Conservation (phyloP, 2,329 filamentous ascomycete genomes). For the Pyrenophora tritici-repentis region DNA sequence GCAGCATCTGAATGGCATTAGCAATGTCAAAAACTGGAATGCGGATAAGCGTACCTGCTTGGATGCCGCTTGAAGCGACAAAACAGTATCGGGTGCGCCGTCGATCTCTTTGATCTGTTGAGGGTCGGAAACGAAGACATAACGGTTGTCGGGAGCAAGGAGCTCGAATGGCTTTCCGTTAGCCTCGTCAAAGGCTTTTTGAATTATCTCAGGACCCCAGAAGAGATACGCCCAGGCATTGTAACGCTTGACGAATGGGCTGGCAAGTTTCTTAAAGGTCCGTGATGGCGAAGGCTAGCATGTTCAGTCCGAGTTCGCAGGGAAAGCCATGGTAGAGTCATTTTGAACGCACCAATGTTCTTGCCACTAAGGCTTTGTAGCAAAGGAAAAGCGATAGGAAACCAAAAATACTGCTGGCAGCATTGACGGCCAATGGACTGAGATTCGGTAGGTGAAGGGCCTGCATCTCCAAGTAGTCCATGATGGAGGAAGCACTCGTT, state of each 20-base stretch:
- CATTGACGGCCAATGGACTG: conserved; percentile 11
- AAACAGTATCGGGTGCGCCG: conserved; percentile 18
- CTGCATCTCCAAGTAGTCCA: conserved; percentile 10
- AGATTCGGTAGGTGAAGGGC: conserved; percentile 4
- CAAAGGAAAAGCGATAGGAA: conserved; percentile 17
- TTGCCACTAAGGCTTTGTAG: conserved; percentile 15
- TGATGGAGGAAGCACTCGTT: background rate
- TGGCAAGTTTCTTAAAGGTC: conserved; percentile 3
- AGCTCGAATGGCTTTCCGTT: conserved; percentile 20
- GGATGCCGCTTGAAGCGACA: conserved; percentile 23
- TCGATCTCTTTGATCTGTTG: conserved; percentile 25
- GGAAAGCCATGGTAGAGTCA: background rate
- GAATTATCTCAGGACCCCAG: conserved; percentile 19
- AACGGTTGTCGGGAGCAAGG: conserved; percentile 19
- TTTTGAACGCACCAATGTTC: conserved; percentile 9
- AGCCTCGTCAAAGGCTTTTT: conserved; percentile 14
- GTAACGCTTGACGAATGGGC: conserved; percentile 13
- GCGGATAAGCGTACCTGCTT: conserved; percentile 14
- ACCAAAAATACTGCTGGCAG: conserved; percentile 17
- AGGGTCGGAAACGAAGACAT: conserved; percentile 20
- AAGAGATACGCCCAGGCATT: conserved; percentile 20
- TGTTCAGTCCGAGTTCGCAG: background rate
- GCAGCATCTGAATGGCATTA: conserved; percentile 10
- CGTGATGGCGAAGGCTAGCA: conserved; percentile 3
- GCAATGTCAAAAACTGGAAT: background rate